These are phyloP conservation scores for Umbellularia californica DNA, from an alignment of 164 flowering plant species.

Conservation along the genomic window DNA sequence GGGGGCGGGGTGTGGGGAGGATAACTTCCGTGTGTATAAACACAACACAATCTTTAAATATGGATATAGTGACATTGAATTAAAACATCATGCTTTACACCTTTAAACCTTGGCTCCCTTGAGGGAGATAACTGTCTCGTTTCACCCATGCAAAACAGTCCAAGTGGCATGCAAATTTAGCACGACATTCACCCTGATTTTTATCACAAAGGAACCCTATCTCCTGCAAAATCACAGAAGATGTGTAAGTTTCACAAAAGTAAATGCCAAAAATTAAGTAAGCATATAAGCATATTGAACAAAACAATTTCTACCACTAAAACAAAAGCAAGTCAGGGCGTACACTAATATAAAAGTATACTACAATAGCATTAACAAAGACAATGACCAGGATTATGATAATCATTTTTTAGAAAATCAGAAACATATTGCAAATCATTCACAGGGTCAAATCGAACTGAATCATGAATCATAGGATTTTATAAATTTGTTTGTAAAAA, in stretches of 20 bases:
- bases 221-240: conserved; percentile 47
- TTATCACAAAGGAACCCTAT: conserved; percentile 90
- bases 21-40: too few species aligned
- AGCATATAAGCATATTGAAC: neutral
- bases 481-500: too few species aligned
- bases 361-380: too few species aligned
- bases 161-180: conserved; percentile 96
- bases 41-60: too few species aligned
- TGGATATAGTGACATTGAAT: too few species aligned
- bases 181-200: conserved; percentile 92
- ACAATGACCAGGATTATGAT: too few species aligned
- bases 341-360: neutral
- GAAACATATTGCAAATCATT: too few species aligned
- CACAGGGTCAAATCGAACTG: too few species aligned
- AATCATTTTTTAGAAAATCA: too few species aligned
- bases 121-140: conserved; percentile 99
- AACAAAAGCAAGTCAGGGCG: neutral
- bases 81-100: conserved; percentile 24
- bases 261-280: neutral
- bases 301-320: neutral
- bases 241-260: neutral
- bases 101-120: conserved; percentile 98
- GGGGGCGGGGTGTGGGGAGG: too few species aligned
- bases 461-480: too few species aligned
- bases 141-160: conserved; percentile 99